Evolutionary conservation across 768 basidiomycete genomes (phyloP), one percentile per base, ranked within the genome.

Genomic region (Lactarius sanguifluus): DNA sequence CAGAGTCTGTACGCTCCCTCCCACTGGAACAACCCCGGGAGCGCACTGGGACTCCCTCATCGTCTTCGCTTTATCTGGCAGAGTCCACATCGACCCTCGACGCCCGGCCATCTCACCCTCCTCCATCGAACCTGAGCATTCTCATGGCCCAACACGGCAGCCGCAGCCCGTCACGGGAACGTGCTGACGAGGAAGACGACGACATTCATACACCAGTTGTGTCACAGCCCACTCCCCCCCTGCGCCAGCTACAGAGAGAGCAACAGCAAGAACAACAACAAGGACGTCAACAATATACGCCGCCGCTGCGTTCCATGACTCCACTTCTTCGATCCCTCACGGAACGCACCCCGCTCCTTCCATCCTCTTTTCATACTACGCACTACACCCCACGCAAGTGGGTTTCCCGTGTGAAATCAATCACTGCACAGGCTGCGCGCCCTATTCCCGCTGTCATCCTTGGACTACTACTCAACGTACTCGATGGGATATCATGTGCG

Each of bases 401-500:
- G 61, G 61, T 67, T 7, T 50, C 62, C 62, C 58, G 6, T 56
- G 41, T 41, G n/a, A 56, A 55, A 40, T 64, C 62, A 2, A 57
- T 52, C 43, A 30, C 20, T 23, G 13, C 30, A 41, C 52, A 61
- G 28, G 64, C 25, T 15, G 66, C 83, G 5, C 76, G 73, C 58
- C 81, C 86, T 0, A 71, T 96, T n/a, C 95, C 96, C 1, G 91
- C 94, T 0, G 93, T 96, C 3, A 73, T 94, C 18, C 80, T 97
- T 28, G 96, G 95, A 8, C 83, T 86, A 70, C 76, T 98, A 43
- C 79, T 98, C 64, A 98, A 98, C 72, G 84, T 98, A 54, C 81
- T 99, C 40, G 96, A 99, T 73, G 97, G 95, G 12, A 87, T 99
- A 61, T 93, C 91, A 54, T 98, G 89, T 90, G 74, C 76, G 89